Evolutionary conservation across 768 basidiomycete species (phyloP).

Genomic region (Pholiota microspora): DNA sequence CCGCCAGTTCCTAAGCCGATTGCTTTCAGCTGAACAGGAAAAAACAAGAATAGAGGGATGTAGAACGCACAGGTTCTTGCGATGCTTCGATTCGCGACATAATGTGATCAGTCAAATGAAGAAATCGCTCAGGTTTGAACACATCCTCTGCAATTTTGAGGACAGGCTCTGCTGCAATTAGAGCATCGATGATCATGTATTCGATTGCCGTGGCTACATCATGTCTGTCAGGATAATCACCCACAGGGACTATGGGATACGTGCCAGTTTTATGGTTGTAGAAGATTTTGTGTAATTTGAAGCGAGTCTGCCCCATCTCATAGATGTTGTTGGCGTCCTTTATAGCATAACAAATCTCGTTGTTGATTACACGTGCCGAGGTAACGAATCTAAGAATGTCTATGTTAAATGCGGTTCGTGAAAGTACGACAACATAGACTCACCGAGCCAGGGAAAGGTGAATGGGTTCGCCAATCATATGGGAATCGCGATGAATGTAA

Average conservation of each 20-base stretch:
- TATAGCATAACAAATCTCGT: conserved; percentile 78
- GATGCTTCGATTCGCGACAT: conserved; percentile 57
- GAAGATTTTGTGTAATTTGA: conserved; percentile 79
- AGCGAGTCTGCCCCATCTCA: conserved; percentile 71
- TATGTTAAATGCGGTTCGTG: neutral
- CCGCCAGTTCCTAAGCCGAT: conserved; percentile 49
- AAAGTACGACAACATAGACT: conserved; percentile 8
- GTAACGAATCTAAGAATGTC: conserved; percentile 52
- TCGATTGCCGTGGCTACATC: conserved; percentile 70
- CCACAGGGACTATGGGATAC: no score
- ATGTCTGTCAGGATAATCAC: neutral
- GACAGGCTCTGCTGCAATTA: conserved; percentile 62
- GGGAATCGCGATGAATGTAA: conserved; percentile 75
- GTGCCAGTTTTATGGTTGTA: conserved; percentile 37
- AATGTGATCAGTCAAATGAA: conserved; percentile 70
- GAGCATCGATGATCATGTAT: conserved; percentile 80
- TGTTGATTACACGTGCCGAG: conserved; percentile 71
- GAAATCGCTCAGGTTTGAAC: conserved; percentile 53
- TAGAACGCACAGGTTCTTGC: conserved; percentile 45
- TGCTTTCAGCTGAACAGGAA: neutral
- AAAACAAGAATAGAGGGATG: neutral
- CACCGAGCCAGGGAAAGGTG: conserved; percentile 50
- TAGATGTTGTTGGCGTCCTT: conserved; percentile 79
- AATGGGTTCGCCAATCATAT: conserved; percentile 65
- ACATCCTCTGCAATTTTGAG: conserved; percentile 60